These are phyloP conservation scores for Closterium sp. DNA, from an alignment of 139 green algal genomes.

Conservation along the genomic window DNA sequence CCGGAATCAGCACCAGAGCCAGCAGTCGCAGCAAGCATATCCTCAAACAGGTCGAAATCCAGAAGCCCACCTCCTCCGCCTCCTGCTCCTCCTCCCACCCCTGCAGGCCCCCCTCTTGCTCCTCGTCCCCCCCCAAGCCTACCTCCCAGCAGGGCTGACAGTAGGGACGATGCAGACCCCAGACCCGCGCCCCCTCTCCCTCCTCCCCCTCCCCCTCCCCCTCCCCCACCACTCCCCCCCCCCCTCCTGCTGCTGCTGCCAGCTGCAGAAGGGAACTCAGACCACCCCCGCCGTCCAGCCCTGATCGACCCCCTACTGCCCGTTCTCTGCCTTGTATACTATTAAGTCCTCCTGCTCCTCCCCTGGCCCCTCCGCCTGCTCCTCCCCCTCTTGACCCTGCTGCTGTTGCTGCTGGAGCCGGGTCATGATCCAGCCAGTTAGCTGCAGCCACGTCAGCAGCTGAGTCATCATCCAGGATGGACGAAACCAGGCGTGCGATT, in stretches of 20 bases:
- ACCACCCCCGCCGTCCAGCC: not conserved
- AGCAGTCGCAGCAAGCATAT: not conserved
- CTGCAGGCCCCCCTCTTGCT: not conserved
- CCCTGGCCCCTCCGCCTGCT: not conserved
- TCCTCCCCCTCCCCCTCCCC: not conserved
- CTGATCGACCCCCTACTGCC: not conserved
- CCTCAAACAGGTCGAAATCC: not conserved
- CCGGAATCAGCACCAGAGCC: not conserved
- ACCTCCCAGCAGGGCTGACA: not conserved
- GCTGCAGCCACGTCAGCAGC: not conserved
- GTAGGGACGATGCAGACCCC: not conserved
- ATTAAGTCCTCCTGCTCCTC: not conserved
- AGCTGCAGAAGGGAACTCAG: not conserved
- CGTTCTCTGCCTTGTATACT: not conserved
- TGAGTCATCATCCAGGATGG: slow-evolving; percentile 24
- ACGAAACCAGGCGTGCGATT: slow-evolving; percentile 44
- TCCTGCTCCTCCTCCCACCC: not conserved
- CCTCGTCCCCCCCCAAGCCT: not conserved
- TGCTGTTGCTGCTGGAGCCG: not conserved
- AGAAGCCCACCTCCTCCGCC: not conserved
- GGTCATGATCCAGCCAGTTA: not conserved
- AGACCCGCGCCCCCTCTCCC: not conserved
- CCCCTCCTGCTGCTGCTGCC: not conserved
- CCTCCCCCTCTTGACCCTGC: not conserved
- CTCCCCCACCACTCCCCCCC: too few species aligned